phyloP scores from a whole-genome alignment of 306 rosid genomes.

The Dryas octopetala region DNA sequence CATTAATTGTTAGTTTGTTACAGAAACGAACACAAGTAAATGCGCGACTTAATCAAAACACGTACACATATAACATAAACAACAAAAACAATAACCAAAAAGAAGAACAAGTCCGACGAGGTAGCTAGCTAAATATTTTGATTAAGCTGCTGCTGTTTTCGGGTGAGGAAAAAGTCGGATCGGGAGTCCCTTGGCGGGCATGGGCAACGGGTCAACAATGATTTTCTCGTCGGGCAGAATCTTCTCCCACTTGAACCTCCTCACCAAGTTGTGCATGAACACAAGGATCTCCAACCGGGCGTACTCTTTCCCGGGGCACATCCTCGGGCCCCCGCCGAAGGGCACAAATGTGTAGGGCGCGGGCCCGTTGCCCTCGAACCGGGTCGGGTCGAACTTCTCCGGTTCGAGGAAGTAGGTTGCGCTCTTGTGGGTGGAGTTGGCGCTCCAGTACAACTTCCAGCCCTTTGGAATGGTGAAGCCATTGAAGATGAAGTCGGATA shows the following conservation, averaged over 20 bases:
- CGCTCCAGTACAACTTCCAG: conserved; percentile 79
- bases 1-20: too few species aligned
- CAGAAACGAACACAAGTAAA: too few species aligned
- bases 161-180: conserved; percentile 52
- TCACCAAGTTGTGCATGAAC: conserved; percentile 66
- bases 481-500: conserved; percentile 54
- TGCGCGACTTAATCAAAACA: too few species aligned
- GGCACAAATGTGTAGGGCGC: conserved; percentile 65
- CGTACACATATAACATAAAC: too few species aligned
- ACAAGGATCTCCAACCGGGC: conserved; percentile 63
- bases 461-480: conserved; percentile 76
- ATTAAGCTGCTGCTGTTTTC: too few species aligned
- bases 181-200: conserved; percentile 57
- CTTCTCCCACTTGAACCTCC: conserved; percentile 55
- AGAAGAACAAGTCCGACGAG: too few species aligned
- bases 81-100: too few species aligned
- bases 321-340: conserved; percentile 72
- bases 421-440: too few species aligned
- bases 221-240: conserved; percentile 49
- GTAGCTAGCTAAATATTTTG: too few species aligned
- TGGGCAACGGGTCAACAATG: conserved; percentile 53
- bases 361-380: conserved; percentile 66
- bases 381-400: conserved; percentile 56
- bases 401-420: conserved; percentile 51
- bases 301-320: conserved; percentile 77